These are phyloP conservation scores for Herpotrichia juniperi DNA, from an alignment of 2,329 filamentous ascomycete genomes.

Conservation along the genomic window DNA sequence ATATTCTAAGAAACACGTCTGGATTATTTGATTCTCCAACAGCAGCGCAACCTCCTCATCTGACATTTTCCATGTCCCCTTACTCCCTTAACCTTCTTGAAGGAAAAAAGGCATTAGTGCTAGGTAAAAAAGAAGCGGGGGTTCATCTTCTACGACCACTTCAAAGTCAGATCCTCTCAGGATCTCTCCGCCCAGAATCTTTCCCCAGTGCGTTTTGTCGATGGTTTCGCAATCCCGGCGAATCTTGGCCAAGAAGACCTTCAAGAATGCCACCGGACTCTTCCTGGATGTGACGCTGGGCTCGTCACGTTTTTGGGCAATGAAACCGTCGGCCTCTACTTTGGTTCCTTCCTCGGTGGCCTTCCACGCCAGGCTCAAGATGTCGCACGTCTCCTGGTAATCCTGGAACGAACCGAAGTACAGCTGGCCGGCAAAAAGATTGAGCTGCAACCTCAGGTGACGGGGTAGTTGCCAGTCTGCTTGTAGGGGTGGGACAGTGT, in stretches of 20 bases:
- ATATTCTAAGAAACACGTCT: no score
- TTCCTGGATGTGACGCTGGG: conserved; percentile 43
- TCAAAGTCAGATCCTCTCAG: conserved; percentile 43
- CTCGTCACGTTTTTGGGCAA: conserved; percentile 31
- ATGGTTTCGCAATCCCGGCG: conserved; percentile 44
- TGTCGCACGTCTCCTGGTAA: conserved; percentile 60
- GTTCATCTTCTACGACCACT: no score
- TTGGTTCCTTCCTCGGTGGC: conserved; percentile 20
- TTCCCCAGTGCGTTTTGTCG: conserved; percentile 54
- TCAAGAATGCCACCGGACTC: conserved; percentile 52
- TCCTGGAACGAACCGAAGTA: conserved; percentile 63
- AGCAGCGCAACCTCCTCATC: no score
- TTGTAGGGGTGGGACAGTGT: conserved; percentile 39
- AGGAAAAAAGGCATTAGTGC: no score
- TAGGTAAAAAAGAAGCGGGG: no score
- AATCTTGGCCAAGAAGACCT: conserved; percentile 36
- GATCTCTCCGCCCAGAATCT: conserved; percentile 42
- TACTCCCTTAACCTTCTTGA: no score
- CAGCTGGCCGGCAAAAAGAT: conserved; percentile 71
- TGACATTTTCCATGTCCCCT: no score
- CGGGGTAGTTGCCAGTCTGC: conserved; percentile 10
- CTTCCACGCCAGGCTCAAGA: conserved; percentile 58
- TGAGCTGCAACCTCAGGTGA: conserved; percentile 56
- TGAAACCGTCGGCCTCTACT: conserved; percentile 44
- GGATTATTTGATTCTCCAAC: no score